Evolutionary conservation across 2,329 filamentous ascomycete species (phyloP).

Genomic region (Alternaria dauci): DNA sequence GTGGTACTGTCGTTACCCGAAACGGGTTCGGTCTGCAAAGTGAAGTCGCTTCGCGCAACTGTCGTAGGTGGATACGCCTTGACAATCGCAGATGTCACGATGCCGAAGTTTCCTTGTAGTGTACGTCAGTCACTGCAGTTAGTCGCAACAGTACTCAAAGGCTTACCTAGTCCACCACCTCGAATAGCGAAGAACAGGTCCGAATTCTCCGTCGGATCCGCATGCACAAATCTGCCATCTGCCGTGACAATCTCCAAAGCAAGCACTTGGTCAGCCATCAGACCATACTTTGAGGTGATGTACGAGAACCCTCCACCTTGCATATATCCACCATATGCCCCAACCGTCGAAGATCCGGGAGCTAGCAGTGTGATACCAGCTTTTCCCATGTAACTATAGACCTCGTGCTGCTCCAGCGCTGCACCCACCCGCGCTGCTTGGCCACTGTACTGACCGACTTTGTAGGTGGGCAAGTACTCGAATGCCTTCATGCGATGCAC

Average conservation of each 20-base stretch:
- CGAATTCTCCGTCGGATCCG: constrained; percentile 29
- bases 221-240: constrained; percentile 37
- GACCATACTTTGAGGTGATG: constrained; percentile 55
- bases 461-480: constrained; percentile 31
- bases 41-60: constrained; percentile 39
- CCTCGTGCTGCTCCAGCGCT: constrained; percentile 36
- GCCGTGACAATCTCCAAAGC: constrained; percentile 37
- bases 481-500: constrained; percentile 37
- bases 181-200: constrained; percentile 44
- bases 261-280: constrained; percentile 41
- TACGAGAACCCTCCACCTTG: constrained; percentile 62
- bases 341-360: constrained; percentile 54
- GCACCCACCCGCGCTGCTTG: constrained; percentile 36
- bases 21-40: constrained; percentile 32
- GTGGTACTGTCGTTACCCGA: constrained; percentile 26
- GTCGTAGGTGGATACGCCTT: constrained; percentile 38
- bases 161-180: constrained; percentile 41
- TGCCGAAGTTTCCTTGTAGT: constrained; percentile 25
- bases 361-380: constrained; percentile 32
- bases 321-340: constrained; percentile 52
- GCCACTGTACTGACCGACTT: constrained; percentile 35
- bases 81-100: constrained; percentile 39
- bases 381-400: constrained; percentile 30
- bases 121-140: not conserved
- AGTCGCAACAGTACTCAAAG: not conserved